Conservation (phyloP, 2,329 filamentous ascomycete species). For the Penicillium crustosum region DNA sequence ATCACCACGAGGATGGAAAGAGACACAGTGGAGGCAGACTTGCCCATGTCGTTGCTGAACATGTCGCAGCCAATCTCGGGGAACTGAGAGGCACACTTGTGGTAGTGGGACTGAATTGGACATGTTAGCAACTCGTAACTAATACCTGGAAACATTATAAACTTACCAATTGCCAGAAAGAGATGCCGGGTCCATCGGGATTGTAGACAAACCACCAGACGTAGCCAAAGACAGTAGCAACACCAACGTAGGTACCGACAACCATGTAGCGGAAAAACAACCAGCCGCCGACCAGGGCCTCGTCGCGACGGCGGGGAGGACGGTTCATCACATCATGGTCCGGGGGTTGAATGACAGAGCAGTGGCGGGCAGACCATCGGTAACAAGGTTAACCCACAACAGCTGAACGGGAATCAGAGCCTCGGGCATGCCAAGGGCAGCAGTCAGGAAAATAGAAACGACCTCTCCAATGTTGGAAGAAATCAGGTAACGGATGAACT, state of each 20-base stretch:
- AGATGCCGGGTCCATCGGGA: conserved; percentile 82
- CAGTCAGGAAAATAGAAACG: conserved; percentile 97
- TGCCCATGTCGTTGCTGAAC: conserved; percentile 82
- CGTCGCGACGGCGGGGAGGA: conserved; percentile 85
- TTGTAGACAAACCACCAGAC: conserved; percentile 99
- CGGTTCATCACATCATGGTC: conserved; percentile 98
- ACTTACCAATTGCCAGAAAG: conserved; percentile 75
- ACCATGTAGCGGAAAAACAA: conserved; percentile 97
- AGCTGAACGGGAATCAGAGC: conserved; percentile 95
- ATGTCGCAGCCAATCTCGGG: conserved; percentile 88
- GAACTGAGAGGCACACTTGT: conserved; percentile 83
- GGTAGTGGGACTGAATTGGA: conserved; percentile 69
- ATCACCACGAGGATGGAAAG: conserved; percentile 91
- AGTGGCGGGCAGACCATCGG: conserved; percentile 92
- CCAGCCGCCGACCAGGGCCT: conserved; percentile 90
- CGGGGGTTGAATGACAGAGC: conserved; percentile 96
- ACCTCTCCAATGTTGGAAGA: conserved; percentile 99
- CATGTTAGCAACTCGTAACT: conserved; percentile 8
- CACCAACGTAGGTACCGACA: conserved; percentile 90
- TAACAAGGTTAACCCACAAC: conserved; percentile 98
- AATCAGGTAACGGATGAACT: conserved; percentile 98
- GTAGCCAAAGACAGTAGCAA: conserved; percentile 93
- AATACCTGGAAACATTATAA: conserved; percentile 8
- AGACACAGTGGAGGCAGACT: conserved; percentile 88
- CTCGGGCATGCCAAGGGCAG: conserved; percentile 94